Evolutionary conservation across 106 monocot species (phyloP), one percentile per base, ranked within the genome.

Genomic region (Acanthochlamys bracteata): DNA sequence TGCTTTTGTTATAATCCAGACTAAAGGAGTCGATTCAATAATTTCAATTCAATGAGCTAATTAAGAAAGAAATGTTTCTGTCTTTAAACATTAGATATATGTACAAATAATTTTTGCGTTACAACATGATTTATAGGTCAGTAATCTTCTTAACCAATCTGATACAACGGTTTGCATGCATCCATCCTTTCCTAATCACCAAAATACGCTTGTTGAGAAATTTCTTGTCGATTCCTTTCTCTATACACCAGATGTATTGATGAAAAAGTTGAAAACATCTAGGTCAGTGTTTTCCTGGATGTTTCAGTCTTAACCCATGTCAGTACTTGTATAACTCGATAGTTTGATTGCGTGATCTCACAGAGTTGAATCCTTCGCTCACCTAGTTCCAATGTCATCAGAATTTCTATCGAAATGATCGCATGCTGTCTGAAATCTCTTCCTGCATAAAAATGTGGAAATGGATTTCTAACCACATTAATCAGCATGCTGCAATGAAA

Each of bases 401-500:
- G 73, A 1, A 46, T 74, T 55, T 39, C 79, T 69, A 10, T 16
- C 1, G 49, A 66, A 79, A 1, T 54, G 24, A 53, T 79, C 79
- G 21, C 79, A 79, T 12, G 79, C 63, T 24, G 69, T 74, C 22
- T 73, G 73, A 47, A 53, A 57, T 79, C 74, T 17, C 51, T 59
- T 17, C 53, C 60, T 4, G 46, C 7, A 39, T 60, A 52, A 24
- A 79, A 60, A 33, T 55, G 60, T 14, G 64, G 69, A 3, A 61
- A 12, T 14, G 79, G 79, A 52, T 79, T 65, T 20, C 79, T 25
- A 42, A 74, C 73, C 79, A 79, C 69, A 79, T 33, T 3, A 79
- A 53, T 79, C 79, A 15, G 69, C 27, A 46, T 79, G 73, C 79
- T 33, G 33, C 33, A 33, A 33, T 33, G 33, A 33, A 33, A 33